A percentile compares a stretch with the other conserved stretches of the same genome.
phyloP scores from a whole-genome alignment of 257 asterid genomes.

The Solanum medicagineum region DNA sequence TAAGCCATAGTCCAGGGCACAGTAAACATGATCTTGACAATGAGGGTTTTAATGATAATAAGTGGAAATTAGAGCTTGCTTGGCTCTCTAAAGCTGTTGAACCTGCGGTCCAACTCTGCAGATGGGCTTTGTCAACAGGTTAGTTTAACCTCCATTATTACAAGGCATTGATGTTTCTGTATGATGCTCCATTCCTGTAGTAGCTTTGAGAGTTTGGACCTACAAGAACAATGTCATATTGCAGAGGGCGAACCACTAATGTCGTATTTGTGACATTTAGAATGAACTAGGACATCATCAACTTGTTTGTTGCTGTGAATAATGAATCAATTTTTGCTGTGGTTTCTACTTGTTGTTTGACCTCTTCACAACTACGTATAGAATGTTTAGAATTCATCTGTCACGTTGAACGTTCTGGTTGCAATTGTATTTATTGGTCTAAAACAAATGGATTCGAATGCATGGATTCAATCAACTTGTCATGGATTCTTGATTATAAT shows the following conservation, averaged over 20 bases:
- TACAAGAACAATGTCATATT: background rate
- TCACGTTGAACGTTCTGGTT: background rate
- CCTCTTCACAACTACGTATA: background rate
- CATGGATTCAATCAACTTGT: background rate
- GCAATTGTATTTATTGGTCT: background rate
- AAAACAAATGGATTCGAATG: background rate
- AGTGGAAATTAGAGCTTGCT: constrained; percentile 72
- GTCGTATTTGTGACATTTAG: background rate
- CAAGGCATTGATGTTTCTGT: background rate
- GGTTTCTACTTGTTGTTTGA: background rate
- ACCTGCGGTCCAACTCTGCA: constrained; percentile 77
- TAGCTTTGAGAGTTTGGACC: background rate
- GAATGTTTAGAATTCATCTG: background rate
- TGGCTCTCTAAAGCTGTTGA: constrained; percentile 85
- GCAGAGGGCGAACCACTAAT: background rate
- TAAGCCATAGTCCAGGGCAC: constrained; percentile 3
- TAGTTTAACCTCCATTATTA: background rate
- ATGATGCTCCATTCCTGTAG: background rate
- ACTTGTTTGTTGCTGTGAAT: background rate
- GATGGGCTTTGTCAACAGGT: constrained; percentile 79
- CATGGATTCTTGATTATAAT: background rate
- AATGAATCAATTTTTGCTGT: background rate
- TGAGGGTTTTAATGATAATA: constrained; percentile 23
- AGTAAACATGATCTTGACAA: constrained; percentile 23
- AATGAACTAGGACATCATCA: background rate